phyloP scores from a whole-genome alignment of 1,139 yeast species.

The Candida albicans region DNA sequence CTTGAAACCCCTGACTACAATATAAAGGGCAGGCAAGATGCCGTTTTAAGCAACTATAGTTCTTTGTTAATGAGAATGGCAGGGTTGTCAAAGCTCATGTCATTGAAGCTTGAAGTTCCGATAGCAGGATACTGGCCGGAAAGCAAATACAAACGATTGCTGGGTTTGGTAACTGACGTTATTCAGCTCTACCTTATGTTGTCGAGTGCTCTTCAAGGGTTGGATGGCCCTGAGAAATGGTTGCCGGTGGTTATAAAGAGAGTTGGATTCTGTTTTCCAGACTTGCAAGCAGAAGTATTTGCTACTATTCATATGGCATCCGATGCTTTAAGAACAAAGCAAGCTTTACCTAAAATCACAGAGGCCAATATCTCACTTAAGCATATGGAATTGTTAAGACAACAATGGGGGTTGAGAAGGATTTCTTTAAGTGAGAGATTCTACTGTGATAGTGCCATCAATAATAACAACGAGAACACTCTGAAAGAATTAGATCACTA shows the following conservation, averaged over 20 bases:
- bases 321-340: conserved; percentile 26
- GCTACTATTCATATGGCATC: conserved; percentile 35
- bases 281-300: conserved; percentile 33
- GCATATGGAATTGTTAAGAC: conserved; percentile 30
- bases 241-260: conserved; percentile 26
- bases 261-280: conserved; percentile 33
- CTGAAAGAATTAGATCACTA: conserved; percentile 26
- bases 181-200: conserved; percentile 30
- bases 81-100: conserved; percentile 20
- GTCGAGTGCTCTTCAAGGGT: conserved; percentile 24
- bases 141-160: conserved; percentile 26
- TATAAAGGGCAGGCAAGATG: conserved; percentile 24
- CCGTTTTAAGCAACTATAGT: conserved; percentile 24
- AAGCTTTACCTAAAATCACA: conserved; percentile 35
- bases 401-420: conserved; percentile 31
- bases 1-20: conserved; percentile 22
- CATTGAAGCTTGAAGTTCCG: conserved; percentile 33
- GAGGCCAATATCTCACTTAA: conserved; percentile 32
- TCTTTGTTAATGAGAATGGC: conserved; percentile 24
- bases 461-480: conserved; percentile 14
- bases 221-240: conserved; percentile 31
- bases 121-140: conserved; percentile 38
- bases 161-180: conserved; percentile 26
- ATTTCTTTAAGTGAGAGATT: conserved; percentile 30
- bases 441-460: conserved; percentile 13